Conservation (phyloP, 352 stramenopile species). For the Peronospora farinosa region DNA sequence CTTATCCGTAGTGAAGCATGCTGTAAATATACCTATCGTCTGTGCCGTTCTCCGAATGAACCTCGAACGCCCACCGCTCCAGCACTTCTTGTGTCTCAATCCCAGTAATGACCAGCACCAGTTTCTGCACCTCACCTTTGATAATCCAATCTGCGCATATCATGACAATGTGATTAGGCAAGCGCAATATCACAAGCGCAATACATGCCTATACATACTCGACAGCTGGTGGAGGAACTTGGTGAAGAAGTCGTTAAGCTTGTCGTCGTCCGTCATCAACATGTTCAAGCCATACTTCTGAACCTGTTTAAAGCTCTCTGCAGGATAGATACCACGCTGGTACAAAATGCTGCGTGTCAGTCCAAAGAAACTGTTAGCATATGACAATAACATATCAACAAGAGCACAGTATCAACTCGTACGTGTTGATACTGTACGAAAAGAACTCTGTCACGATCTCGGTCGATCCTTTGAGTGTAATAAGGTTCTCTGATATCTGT, state of each 20-base stretch:
- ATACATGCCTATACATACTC: slow-evolving; percentile 32
- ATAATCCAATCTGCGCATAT: slow-evolving; percentile 86
- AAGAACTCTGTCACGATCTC: slow-evolving; percentile 99
- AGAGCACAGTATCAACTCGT: slow-evolving; percentile 4
- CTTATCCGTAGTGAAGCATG: neutral
- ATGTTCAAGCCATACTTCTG: slow-evolving; percentile 98
- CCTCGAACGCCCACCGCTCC: slow-evolving; percentile 98
- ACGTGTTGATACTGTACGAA: slow-evolving; percentile 98
- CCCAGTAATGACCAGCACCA: slow-evolving; percentile 97
- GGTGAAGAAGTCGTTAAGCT: slow-evolving; percentile 92
- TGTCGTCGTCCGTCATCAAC: slow-evolving; percentile 95
- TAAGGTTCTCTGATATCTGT: slow-evolving; percentile 88
- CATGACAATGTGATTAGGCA: neutral
- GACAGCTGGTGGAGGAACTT: slow-evolving; percentile 90
- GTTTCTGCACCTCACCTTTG: slow-evolving; percentile 92
- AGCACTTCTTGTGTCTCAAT: slow-evolving; percentile 95
- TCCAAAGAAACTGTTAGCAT: slow-evolving; percentile 1
- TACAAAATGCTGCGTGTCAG: slow-evolving; percentile 80
- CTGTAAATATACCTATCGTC: slow-evolving; percentile 28
- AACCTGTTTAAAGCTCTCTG: slow-evolving; percentile 96
- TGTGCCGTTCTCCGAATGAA: slow-evolving; percentile 65
- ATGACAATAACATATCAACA: neutral
- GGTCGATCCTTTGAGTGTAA: slow-evolving; percentile 98
- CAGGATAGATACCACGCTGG: slow-evolving; percentile 96
- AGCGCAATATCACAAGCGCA: neutral